Base-by-base conservation (phyloP, 805 yeast genomes). In the Metschnikowia chrysomelidarum region DNA sequence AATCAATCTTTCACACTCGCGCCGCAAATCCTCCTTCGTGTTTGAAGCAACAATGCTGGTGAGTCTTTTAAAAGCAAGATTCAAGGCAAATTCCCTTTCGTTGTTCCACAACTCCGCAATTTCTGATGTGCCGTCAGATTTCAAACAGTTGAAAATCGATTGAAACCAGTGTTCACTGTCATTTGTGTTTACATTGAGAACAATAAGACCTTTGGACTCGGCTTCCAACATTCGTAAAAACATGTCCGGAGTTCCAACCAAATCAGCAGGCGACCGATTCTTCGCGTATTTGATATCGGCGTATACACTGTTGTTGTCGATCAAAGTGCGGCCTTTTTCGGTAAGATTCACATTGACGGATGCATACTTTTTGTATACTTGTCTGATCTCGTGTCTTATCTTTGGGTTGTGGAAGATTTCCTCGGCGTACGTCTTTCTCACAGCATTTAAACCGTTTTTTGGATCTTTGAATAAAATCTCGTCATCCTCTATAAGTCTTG, bases 171-270 rank as follows among this genome's bases (percentile, higher is more conserved):
- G 58, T 27, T 59, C 60, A 40, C 53, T 62, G 40, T 64, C 68
- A 49, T 78, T 67, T 47, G 73, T 62, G 39, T 65, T 75, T 23
- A 89, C 73, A 27, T 82, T 75, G 15, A 88, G 72, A 32, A 71
- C 76, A 29, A 86, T 72, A 38, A 85, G 73, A 20, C 95, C 94
- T 45, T 77, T 71, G 5, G 78, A 60, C 57, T 93, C 98, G 2
- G 98, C 98, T 53, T 84, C 89, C 32, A 89, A 62, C 95, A 93
- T 93, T 52, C 94, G 76, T 51, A 93, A 67, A 49, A 84, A 87
- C 25, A 83, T 64, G 49, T 87, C 95, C 1, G 98, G 98, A 37
- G 77, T 71, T 24, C 67, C 67, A 5, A 76, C 72, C 52, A 93
- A 76, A 39, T 87, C 87, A n/a, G 74, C 73, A 11, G 89, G 80